phyloP scores from a whole-genome alignment of 139 green algal species.

The Chlamydomonas incerta region DNA sequence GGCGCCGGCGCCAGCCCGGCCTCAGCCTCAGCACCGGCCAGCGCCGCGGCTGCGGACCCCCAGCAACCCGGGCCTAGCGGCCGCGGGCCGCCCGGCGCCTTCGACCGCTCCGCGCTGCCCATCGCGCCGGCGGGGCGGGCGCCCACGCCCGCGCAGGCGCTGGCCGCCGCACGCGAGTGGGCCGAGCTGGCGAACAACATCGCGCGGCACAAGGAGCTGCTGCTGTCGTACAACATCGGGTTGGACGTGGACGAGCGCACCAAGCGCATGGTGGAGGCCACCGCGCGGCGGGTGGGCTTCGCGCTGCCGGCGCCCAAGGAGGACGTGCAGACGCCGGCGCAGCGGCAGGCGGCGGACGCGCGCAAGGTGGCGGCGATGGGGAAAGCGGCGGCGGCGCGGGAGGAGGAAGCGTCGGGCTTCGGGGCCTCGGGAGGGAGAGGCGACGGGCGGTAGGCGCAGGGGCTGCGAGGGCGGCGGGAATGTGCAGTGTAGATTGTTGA shows the following conservation, averaged over 20 bases:
- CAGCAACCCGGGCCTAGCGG: neutral
- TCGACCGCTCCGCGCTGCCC: neutral
- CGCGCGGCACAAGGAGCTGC: conserved; percentile 52
- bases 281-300: conserved; percentile 66
- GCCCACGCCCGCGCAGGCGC: conserved; percentile 5
- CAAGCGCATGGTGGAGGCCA: conserved; percentile 64
- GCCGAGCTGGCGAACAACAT: conserved; percentile 54
- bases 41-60: too few species aligned
- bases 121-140: neutral
- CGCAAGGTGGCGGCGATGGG: too few species aligned
- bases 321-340: neutral
- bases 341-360: neutral
- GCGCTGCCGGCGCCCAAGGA: conserved; percentile 37
- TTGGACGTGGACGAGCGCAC: conserved; percentile 64
- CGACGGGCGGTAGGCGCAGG: too few species aligned
- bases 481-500: too few species aligned
- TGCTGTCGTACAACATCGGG: conserved; percentile 65
- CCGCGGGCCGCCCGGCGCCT: neutral
- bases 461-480: too few species aligned
- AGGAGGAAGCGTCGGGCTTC: too few species aligned
- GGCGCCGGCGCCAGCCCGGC: neutral
- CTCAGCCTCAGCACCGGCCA: too few species aligned
- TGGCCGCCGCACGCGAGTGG: conserved; percentile 55
- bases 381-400: neutral
- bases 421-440: too few species aligned